A percentile compares a stretch with the other conserved stretches of the same genome.
phyloP scores from a whole-genome alignment of 345 rosid genomes.

The Heritiera fomes region DNA sequence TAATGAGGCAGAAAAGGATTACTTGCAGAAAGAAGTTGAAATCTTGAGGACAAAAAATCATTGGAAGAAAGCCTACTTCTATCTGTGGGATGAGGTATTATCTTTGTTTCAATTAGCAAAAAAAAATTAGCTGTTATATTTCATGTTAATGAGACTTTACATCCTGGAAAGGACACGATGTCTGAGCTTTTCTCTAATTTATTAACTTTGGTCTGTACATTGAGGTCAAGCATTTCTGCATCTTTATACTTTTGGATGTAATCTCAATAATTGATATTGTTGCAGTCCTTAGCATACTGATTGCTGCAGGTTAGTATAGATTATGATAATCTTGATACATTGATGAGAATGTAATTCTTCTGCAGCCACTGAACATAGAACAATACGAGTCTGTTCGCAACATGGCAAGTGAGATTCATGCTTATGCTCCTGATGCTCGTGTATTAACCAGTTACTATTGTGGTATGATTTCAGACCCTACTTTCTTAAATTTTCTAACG shows the following conservation, averaged over 20 bases:
- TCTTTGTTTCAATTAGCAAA: slow-evolving; percentile 11
- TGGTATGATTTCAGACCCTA: slow-evolving; percentile 46
- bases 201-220: neutral
- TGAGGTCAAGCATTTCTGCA: neutral
- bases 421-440: slow-evolving; percentile 95
- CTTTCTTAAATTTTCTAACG: neutral
- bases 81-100: slow-evolving; percentile 95
- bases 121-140: slow-evolving; percentile 8
- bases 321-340: neutral
- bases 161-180: neutral
- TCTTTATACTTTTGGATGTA: neutral
- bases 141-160: slow-evolving; percentile 9
- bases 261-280: neutral
- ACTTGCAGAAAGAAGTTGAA: slow-evolving; percentile 88
- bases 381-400: slow-evolving; percentile 75
- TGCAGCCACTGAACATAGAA: slow-evolving; percentile 92
- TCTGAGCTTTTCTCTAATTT: slow-evolving; percentile 11
- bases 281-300: slow-evolving; percentile 1
- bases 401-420: slow-evolving; percentile 84
- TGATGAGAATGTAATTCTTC: slow-evolving; percentile 23
- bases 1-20: slow-evolving; percentile 59
- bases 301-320: neutral
- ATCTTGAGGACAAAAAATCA: slow-evolving; percentile 79
- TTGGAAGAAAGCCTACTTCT: slow-evolving; percentile 97
- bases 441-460: slow-evolving; percentile 89